These are phyloP conservation scores for Emergomyces pasteurianus DNA, from an alignment of 2,329 filamentous ascomycete genomes.

Conservation along the genomic window DNA sequence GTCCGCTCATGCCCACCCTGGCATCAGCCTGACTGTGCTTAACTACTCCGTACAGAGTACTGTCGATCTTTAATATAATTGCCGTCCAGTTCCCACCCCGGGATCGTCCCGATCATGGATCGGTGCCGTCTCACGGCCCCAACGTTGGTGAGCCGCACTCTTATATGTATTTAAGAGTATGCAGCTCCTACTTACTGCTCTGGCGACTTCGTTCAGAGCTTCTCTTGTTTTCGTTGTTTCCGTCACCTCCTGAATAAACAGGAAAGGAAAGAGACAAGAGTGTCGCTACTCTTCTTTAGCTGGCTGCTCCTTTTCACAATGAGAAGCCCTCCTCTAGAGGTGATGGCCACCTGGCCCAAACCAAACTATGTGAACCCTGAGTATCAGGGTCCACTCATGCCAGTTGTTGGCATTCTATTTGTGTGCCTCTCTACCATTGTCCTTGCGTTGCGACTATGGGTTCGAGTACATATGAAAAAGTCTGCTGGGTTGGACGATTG, in stretches of 20 bases:
- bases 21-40: background rate
- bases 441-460: conserved; percentile 13
- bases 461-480: conserved; percentile 11
- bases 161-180: background rate
- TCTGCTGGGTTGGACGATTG: conserved; percentile 13
- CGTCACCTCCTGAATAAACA: no score
- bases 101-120: background rate
- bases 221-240: background rate
- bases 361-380: conserved; percentile 22
- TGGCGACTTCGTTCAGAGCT: background rate
- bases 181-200: background rate
- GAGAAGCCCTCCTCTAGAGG: conserved; percentile 11
- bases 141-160: background rate
- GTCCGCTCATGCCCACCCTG: background rate
- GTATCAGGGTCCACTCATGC: conserved; percentile 16
- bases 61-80: background rate
- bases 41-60: background rate
- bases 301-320: conserved; percentile 1
- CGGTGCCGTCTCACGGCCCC: background rate
- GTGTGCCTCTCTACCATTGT: conserved; percentile 12
- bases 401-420: conserved; percentile 17
- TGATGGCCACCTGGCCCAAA: conserved; percentile 16
- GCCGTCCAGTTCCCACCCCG: background rate
- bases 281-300: background rate
- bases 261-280: background rate